phyloP scores from a whole-genome alignment of 345 rosid species.

The Streptanthus diversifolius region DNA sequence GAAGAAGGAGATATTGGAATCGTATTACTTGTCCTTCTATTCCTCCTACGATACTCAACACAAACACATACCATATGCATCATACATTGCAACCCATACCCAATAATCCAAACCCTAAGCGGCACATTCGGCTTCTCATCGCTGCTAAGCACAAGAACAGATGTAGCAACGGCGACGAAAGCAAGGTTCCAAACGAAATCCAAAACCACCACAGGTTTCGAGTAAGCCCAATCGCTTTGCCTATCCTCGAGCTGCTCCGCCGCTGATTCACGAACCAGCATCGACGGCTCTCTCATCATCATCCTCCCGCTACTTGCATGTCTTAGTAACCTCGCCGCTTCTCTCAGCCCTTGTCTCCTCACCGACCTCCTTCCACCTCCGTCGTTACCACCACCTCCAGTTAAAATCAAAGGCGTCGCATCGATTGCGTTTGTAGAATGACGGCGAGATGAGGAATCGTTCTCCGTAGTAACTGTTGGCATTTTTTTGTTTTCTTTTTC shows the following conservation, averaged over 20 bases:
- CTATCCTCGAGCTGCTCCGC: slow-evolving; percentile 97
- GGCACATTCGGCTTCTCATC: slow-evolving; percentile 66
- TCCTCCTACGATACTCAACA: slow-evolving; percentile 67
- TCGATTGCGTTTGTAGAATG: slow-evolving; percentile 55
- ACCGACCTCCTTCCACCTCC: slow-evolving; percentile 41
- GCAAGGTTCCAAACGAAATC: slow-evolving; percentile 86
- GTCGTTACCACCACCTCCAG: slow-evolving; percentile 18
- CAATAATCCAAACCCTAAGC: slow-evolving; percentile 74
- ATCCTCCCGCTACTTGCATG: slow-evolving; percentile 92
- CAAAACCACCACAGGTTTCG: slow-evolving; percentile 83
- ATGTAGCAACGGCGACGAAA: slow-evolving; percentile 65
- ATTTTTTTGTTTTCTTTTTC: not conserved
- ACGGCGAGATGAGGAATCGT: slow-evolving; percentile 16
- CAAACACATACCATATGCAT: slow-evolving; percentile 82
- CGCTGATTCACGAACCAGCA: slow-evolving; percentile 89
- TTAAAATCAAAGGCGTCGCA: slow-evolving; percentile 57
- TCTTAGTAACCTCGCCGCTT: slow-evolving; percentile 76
- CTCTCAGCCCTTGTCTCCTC: slow-evolving; percentile 70
- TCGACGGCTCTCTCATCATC: slow-evolving; percentile 89
- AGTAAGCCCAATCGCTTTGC: slow-evolving; percentile 98
- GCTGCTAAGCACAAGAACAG: slow-evolving; percentile 55
- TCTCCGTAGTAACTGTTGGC: slow-evolving; percentile 19
- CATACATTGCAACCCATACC: slow-evolving; percentile 78
- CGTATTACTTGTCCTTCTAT: slow-evolving; percentile 38
- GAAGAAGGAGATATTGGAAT: slow-evolving; percentile 26